A percentile compares a stretch with the other conserved stretches of the same genome.
Evolutionary conservation across 2,329 filamentous ascomycete species (phyloP).

Genomic region (Ceratocystis eucalypticola): DNA sequence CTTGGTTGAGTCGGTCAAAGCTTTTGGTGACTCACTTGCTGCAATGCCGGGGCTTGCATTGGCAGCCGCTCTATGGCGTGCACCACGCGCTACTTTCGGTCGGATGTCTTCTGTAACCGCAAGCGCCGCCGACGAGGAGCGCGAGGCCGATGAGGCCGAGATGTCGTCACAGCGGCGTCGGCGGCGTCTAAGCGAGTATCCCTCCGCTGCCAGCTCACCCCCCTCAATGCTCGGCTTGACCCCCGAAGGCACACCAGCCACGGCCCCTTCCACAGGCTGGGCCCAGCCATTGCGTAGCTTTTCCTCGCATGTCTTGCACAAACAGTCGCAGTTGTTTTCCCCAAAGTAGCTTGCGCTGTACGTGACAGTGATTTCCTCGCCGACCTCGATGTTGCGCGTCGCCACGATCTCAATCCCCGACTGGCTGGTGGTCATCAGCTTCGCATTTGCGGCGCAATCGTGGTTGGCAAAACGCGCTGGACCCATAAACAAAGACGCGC

Average conservation of each 20-base stretch:
- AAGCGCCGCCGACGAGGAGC: conserved; percentile 36
- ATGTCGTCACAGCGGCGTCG: conserved; percentile 35
- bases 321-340: conserved; percentile 83
- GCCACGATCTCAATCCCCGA: conserved; percentile 87
- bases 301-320: conserved; percentile 78
- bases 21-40: background rate
- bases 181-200: conserved; percentile 44
- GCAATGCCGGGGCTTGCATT: background rate
- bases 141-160: conserved; percentile 33
- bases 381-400: conserved; percentile 63
- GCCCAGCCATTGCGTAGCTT: conserved; percentile 71
- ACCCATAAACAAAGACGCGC: conserved; percentile 81
- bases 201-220: conserved; percentile 30
- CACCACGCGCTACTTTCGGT: conserved; percentile 30
- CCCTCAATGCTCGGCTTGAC: conserved; percentile 42
- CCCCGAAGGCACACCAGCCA: conserved; percentile 14
- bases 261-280: conserved; percentile 34
- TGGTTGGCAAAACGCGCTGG: conserved; percentile 95
- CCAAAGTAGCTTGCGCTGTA: conserved; percentile 97
- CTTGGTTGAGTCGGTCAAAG: background rate
- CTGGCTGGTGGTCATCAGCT: conserved; percentile 67
- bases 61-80: background rate
- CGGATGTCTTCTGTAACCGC: conserved; percentile 39
- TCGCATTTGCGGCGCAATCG: conserved; percentile 86
- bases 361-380: conserved; percentile 91